A percentile compares a stretch with the other conserved stretches of the same genome.
Evolutionary conservation across 495 filamentous ascomycete species (phyloP).

Genomic region (Rhizodiscina lignyota): DNA sequence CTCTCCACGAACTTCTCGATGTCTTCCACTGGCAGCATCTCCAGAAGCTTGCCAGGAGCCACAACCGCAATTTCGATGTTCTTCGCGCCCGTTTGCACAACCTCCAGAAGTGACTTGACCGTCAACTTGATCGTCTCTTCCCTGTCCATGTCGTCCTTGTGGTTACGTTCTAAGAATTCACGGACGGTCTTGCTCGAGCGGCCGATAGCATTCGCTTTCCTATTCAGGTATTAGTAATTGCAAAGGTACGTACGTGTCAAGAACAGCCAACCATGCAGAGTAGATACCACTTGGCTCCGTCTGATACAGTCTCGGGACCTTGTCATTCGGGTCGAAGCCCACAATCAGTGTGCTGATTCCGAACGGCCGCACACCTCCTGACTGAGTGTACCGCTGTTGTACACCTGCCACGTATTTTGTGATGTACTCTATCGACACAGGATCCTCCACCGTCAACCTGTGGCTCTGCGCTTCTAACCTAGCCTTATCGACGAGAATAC

Average conservation of each 20-base stretch:
- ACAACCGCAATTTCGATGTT: conserved; percentile 99
- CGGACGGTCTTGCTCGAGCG: conserved; percentile 96
- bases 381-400: conserved; percentile 96
- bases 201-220: conserved; percentile 99
- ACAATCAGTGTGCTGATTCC: conserved; percentile 95
- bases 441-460: conserved; percentile 94
- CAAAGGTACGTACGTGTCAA: background rate
- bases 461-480: conserved; percentile 93
- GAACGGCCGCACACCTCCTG: conserved; percentile 90
- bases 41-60: conserved; percentile 79
- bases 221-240: conserved; percentile 20
- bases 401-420: conserved; percentile 96
- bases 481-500: conserved; percentile 94
- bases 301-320: conserved; percentile 78
- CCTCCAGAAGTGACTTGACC: conserved; percentile 93
- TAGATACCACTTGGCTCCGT: conserved; percentile 98
- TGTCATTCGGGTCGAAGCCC: conserved; percentile 86
- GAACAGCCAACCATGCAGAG: conserved; percentile 66
- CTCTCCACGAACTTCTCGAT: conserved; percentile 94
- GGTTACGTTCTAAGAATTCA: conserved; percentile 95
- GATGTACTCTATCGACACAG: conserved; percentile 95
- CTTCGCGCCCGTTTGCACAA: conserved; percentile 97
- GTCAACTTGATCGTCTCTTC: conserved; percentile 94
- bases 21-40: conserved; percentile 89
- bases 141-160: conserved; percentile 91